These are phyloP conservation scores for Pythium sukuiense DNA, from an alignment of 352 stramenopile species.

Conservation along the genomic window DNA sequence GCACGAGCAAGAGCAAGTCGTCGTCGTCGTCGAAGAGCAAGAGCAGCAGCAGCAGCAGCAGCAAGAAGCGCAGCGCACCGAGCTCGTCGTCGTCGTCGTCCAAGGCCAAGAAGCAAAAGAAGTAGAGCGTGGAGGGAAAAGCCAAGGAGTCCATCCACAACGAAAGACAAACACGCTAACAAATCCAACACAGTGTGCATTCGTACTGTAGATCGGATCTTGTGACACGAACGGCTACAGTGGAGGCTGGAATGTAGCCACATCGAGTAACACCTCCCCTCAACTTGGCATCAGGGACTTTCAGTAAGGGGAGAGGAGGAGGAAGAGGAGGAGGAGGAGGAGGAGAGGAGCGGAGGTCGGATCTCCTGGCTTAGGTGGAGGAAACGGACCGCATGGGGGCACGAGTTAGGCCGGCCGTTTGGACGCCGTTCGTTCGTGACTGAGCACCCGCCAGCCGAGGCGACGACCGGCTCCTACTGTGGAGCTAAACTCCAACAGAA, in stretches of 20 bases:
- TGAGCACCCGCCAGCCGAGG: neutral
- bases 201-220: neutral
- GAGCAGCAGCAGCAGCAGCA: slow-evolving; percentile 43
- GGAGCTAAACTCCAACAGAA: too few relatives aligned
- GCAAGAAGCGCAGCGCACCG: slow-evolving; percentile 70
- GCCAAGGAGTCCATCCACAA: neutral
- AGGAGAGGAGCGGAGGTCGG: neutral
- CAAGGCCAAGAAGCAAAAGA: slow-evolving; percentile 76
- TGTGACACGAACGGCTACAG: neutral
- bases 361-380: neutral
- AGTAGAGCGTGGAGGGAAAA: slow-evolving; percentile 28
- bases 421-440: neutral
- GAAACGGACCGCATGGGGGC: neutral
- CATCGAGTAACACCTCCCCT: neutral
- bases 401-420: neutral
- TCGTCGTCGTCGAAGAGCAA: slow-evolving; percentile 32
- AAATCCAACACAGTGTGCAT: neutral
- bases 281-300: neutral
- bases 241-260: neutral
- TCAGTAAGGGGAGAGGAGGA: neutral
- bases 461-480: neutral
- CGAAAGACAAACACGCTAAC: neutral
- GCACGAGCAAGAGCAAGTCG: slow-evolving; percentile 51
- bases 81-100: slow-evolving; percentile 40
- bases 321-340: neutral